These are phyloP conservation scores for Rhynchosporium graminicola DNA, from an alignment of 2,329 filamentous ascomycete species.

Conservation along the genomic window DNA sequence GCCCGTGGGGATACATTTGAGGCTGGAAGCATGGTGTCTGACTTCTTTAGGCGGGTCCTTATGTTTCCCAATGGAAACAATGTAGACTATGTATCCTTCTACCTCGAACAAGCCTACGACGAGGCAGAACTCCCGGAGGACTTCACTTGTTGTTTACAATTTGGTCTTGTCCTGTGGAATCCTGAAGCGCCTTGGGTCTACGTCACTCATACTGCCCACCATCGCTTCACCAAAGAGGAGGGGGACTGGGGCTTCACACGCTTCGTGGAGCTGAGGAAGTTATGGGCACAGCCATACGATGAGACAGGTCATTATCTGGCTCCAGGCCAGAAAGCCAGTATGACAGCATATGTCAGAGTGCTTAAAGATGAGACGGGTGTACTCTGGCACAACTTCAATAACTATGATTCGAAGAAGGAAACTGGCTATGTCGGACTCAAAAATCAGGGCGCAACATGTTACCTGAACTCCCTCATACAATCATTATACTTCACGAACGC, in stretches of 20 bases:
- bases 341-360: conserved; percentile 80
- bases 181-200: conserved; percentile 87
- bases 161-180: conserved; percentile 92
- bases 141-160: conserved; percentile 97
- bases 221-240: conserved; percentile 94
- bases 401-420: conserved; percentile 99
- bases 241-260: conserved; percentile 99
- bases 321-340: conserved; percentile 74
- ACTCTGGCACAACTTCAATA: conserved; percentile 86
- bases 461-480: conserved; percentile 81
- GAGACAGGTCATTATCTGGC: conserved; percentile 68
- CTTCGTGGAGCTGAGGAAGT: conserved; percentile 82
- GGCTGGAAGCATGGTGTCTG: conserved; percentile 7
- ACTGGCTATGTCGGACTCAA: conserved; percentile 95
- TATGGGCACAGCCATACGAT: conserved; percentile 80
- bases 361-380: conserved; percentile 88
- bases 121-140: conserved; percentile 71
- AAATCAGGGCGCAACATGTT: conserved; percentile 94
- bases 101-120: conserved; percentile 85
- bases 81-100: conserved; percentile 90
- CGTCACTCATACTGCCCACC: conserved; percentile 79
- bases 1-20: conserved; percentile 5
- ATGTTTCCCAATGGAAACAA: conserved; percentile 97
- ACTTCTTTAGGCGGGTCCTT: conserved; percentile 71
- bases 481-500: conserved; percentile 87